Percentiles rank a stretch among this genome's conserved stretches.
phyloP scores from a whole-genome alignment of 257 asterid genomes.

The Penstemon newberryi region DNA sequence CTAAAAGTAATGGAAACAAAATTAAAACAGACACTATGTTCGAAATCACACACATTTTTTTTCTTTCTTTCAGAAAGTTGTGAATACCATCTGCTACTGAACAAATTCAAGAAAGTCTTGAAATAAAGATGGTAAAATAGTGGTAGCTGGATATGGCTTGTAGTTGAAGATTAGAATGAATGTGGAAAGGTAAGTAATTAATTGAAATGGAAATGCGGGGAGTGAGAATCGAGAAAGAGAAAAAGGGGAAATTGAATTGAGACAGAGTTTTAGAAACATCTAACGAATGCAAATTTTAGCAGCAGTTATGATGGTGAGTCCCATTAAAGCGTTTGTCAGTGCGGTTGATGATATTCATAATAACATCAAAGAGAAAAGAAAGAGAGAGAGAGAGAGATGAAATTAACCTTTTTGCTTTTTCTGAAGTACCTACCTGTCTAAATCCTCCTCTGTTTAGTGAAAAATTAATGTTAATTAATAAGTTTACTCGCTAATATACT shows the following conservation, averaged over 20 bases:
- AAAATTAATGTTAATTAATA: too few species aligned
- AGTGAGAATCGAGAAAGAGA: slow-evolving; percentile 12
- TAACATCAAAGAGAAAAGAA: too few species aligned
- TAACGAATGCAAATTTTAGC: slow-evolving; percentile 18
- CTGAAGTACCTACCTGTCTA: slow-evolving; percentile 24
- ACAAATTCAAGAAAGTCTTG: too few species aligned
- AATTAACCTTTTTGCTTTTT: slow-evolving; percentile 31
- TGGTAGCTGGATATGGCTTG: background rate
- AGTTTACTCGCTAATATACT: too few species aligned
- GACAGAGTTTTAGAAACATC: slow-evolving; percentile 28
- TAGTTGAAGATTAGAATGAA: background rate
- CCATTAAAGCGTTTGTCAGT: slow-evolving; percentile 48
- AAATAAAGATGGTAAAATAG: background rate
- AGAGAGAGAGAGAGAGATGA: slow-evolving; percentile 18
- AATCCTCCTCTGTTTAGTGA: too few species aligned
- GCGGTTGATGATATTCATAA: slow-evolving; percentile 28
- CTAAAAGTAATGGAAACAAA: slow-evolving; percentile 33
- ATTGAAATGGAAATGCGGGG: slow-evolving; percentile 4
- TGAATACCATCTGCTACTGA: too few species aligned
- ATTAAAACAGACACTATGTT: slow-evolving; percentile 33
- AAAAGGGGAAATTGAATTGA: background rate
- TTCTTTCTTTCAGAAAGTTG: background rate
- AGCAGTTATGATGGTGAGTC: slow-evolving; percentile 31
- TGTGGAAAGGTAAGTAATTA: too few species aligned
- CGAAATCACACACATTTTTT: slow-evolving; percentile 32